Evolutionary conservation across 2,329 filamentous ascomycete species (phyloP).

Genomic region (Xylaria sp.): DNA sequence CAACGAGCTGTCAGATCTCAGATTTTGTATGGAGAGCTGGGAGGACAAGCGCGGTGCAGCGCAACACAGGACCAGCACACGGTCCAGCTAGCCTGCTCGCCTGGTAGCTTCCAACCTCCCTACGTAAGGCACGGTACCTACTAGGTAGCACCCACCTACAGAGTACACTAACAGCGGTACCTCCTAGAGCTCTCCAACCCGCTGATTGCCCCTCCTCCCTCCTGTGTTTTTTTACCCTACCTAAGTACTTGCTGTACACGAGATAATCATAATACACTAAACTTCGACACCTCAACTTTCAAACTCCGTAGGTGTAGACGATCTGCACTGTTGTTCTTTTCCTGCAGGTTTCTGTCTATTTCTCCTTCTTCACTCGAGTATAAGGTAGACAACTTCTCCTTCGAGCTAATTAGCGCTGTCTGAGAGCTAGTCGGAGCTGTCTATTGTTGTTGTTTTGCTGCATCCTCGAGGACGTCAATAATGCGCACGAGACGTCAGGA

Average conservation of each 20-base stretch:
- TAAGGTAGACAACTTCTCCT: not conserved
- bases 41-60: constrained; percentile 6
- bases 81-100: not conserved
- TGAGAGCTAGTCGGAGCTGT: not conserved
- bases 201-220: constrained; percentile 23
- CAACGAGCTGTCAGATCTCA: constrained; percentile 7
- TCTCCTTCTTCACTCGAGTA: not conserved
- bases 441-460: not conserved
- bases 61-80: not conserved
- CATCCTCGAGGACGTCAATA: constrained; percentile 2
- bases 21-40: constrained; percentile 8
- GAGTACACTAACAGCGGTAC: not conserved
- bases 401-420: not conserved
- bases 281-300: not conserved
- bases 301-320: not conserved
- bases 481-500: constrained; percentile 32
- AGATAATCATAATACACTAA: not conserved
- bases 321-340: not conserved
- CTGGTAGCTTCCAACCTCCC: not conserved
- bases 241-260: not conserved
- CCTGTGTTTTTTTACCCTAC: constrained; percentile 7
- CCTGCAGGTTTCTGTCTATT: not conserved
- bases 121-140: not conserved
- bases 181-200: constrained; percentile 1
- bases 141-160: not conserved